A percentile compares a stretch with the other conserved stretches of the same genome.
These are phyloP conservation scores for Hygrocybe punicea DNA, from an alignment of 768 basidiomycete genomes.

Conservation along the genomic window DNA sequence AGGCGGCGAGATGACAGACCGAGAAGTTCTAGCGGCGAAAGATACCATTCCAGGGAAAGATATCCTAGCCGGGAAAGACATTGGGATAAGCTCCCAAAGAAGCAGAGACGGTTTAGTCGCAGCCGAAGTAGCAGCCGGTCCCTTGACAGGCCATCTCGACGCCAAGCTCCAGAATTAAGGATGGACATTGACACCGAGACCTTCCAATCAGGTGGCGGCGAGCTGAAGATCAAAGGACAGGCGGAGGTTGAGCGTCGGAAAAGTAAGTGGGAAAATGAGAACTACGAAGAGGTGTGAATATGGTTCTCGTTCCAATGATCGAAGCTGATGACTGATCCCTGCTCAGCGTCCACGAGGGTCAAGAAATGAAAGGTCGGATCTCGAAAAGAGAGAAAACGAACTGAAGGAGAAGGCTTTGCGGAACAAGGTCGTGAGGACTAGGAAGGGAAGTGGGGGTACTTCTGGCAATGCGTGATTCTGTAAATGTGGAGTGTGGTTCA, in stretches of 20 bases:
- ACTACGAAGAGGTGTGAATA: constrained; percentile 27
- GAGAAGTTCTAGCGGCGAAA: constrained; percentile 31
- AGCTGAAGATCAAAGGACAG: constrained; percentile 77
- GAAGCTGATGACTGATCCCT: background rate
- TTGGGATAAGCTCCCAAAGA: constrained; percentile 13
- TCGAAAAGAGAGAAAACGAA: constrained; percentile 72
- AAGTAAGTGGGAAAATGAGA: constrained; percentile 51
- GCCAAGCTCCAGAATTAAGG: constrained; percentile 22
- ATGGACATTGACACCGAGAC: constrained; percentile 38
- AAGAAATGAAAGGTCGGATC: constrained; percentile 38
- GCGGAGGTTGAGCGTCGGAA: constrained; percentile 51
- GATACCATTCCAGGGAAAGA: too few species aligned
- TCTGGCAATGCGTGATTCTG: background rate
- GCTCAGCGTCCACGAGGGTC: constrained; percentile 8
- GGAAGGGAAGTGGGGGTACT: constrained; percentile 41
- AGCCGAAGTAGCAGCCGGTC: constrained; percentile 25
- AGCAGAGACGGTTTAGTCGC: constrained; percentile 20
- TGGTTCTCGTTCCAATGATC: constrained; percentile 1
- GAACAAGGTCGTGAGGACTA: constrained; percentile 75
- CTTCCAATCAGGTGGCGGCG: constrained; percentile 39
- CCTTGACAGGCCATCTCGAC: constrained; percentile 15
- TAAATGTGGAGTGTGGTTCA: background rate
- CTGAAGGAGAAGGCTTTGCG: constrained; percentile 77
- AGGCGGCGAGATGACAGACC: constrained; percentile 31
- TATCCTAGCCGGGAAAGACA: constrained; percentile 27